These are phyloP conservation scores for Solanum arcanum DNA, from an alignment of 257 asterid genomes.

Conservation along the genomic window DNA sequence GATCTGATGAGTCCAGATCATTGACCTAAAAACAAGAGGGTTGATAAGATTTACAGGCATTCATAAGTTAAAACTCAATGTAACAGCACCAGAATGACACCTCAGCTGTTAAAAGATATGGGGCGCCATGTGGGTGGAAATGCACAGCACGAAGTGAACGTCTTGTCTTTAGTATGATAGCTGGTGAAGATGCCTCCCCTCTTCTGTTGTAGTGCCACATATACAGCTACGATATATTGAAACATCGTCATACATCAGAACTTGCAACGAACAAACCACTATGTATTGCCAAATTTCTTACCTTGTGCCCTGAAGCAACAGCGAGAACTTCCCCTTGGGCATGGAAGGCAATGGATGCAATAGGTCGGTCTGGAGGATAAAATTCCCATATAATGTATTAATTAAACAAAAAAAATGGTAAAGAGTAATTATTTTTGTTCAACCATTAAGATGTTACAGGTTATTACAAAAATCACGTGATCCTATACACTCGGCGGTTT, in stretches of 20 bases:
- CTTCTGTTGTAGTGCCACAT: slow-evolving; percentile 83
- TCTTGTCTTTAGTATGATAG: slow-evolving; percentile 76
- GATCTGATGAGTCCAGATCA: slow-evolving; percentile 88
- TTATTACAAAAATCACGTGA: slow-evolving; percentile 87
- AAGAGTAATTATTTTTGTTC: not conserved
- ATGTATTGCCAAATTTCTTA: slow-evolving; percentile 12
- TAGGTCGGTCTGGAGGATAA: slow-evolving; percentile 71
- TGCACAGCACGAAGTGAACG: slow-evolving; percentile 98
- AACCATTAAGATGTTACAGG: slow-evolving; percentile 6
- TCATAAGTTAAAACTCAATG: not conserved
- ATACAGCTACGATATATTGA: slow-evolving; percentile 53
- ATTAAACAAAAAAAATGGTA: not conserved
- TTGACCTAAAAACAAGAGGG: slow-evolving; percentile 26
- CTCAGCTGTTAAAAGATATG: slow-evolving; percentile 97
- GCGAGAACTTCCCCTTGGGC: slow-evolving; percentile 93
- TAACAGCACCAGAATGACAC: slow-evolving; percentile 30
- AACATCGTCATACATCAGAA: slow-evolving; percentile 11
- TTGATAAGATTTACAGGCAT: not conserved
- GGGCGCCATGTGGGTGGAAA: slow-evolving; percentile 95
- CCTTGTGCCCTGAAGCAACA: slow-evolving; percentile 99
- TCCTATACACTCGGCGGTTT: slow-evolving; percentile 79
- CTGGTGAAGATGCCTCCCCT: slow-evolving; percentile 78
- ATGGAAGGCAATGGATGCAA: slow-evolving; percentile 97
- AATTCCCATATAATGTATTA: not conserved
- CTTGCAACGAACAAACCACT: not conserved